Evolutionary conservation across 2,329 filamentous ascomycete species (phyloP).

Genomic region (Pseudocercospora eumusae): DNA sequence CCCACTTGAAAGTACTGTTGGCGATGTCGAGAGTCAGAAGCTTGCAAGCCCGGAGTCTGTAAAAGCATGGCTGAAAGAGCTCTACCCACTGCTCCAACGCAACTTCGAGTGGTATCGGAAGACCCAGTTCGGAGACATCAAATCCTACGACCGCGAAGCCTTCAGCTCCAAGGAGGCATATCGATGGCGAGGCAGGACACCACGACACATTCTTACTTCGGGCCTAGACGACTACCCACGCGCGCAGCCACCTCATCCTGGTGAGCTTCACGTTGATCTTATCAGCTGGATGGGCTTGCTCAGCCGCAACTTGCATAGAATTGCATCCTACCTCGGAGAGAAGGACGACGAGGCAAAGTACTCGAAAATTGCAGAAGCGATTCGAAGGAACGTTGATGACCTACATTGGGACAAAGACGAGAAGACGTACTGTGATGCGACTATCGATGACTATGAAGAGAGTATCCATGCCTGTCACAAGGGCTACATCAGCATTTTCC

Average conservation of each 20-base stretch:
- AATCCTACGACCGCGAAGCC: constrained; percentile 79
- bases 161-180: constrained; percentile 91
- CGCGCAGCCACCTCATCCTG: constrained; percentile 88
- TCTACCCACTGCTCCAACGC: constrained; percentile 84
- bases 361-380: constrained; percentile 69
- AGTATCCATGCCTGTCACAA: constrained; percentile 89
- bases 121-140: constrained; percentile 87
- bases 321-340: constrained; percentile 74
- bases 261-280: constrained; percentile 91
- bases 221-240: constrained; percentile 96
- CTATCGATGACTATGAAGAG: constrained; percentile 93
- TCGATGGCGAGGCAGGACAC: constrained; percentile 88
- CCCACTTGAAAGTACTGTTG: constrained; percentile 37
- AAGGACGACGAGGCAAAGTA: constrained; percentile 75
- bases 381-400: constrained; percentile 83
- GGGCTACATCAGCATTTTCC: constrained; percentile 91
- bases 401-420: constrained; percentile 85
- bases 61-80: constrained; percentile 68
- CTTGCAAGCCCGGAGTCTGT: constrained; percentile 68
- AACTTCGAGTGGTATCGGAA: constrained; percentile 95
- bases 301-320: constrained; percentile 78
- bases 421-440: constrained; percentile 89
- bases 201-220: constrained; percentile 84
- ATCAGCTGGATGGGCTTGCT: constrained; percentile 98
- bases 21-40: constrained; percentile 48